Evolutionary conservation across 768 basidiomycete species (phyloP).

Genomic region (Cubamyces sp.): DNA sequence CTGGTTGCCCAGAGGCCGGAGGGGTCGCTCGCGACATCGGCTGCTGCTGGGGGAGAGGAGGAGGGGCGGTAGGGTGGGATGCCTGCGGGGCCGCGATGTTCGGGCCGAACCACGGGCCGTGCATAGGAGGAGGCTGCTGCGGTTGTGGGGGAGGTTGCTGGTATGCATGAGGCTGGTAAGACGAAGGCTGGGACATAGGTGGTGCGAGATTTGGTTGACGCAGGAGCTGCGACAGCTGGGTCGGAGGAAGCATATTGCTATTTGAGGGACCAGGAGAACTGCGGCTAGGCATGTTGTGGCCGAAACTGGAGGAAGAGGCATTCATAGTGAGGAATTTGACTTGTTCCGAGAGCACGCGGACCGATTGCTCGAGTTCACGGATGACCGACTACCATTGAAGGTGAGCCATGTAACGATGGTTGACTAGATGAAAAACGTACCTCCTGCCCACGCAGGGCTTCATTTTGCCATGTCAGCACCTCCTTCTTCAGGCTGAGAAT

Average conservation of each 20-base stretch:
- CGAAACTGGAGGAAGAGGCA: conserved; percentile 32
- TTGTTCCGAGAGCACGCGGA: conserved; percentile 77
- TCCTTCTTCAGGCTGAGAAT: conserved; percentile 80
- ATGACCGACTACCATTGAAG: conserved; percentile 59
- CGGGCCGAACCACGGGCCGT: conserved; percentile 60
- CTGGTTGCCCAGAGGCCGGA: conserved; percentile 58
- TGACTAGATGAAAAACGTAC: conserved; percentile 43
- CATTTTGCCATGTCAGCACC: conserved; percentile 79
- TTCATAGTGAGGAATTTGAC: conserved; percentile 76
- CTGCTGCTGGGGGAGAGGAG: conserved; percentile 53
- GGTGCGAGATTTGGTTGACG: conserved; percentile 41
- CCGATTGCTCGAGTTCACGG: conserved; percentile 79
- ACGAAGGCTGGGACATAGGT: conserved; percentile 43
- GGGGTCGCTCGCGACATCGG: conserved; percentile 27
- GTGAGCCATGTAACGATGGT: conserved; percentile 3
- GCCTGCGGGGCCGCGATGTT: conserved; percentile 81
- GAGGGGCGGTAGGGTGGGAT: conserved; percentile 76
- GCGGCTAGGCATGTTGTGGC: conserved; percentile 25
- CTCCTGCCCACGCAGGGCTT: conserved; percentile 78
- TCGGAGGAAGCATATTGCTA: conserved; percentile 28
- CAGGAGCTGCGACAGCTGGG: conserved; percentile 30
- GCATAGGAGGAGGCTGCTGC: conserved; percentile 36
- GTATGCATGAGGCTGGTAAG: conserved; percentile 33
- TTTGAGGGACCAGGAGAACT: conserved; percentile 30
- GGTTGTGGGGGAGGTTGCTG: conserved; percentile 37